Percentiles rank a stretch among this genome's conserved stretches.
Conservation (phyloP, 768 basidiomycete species). For the Naganishia randhawae region DNA sequence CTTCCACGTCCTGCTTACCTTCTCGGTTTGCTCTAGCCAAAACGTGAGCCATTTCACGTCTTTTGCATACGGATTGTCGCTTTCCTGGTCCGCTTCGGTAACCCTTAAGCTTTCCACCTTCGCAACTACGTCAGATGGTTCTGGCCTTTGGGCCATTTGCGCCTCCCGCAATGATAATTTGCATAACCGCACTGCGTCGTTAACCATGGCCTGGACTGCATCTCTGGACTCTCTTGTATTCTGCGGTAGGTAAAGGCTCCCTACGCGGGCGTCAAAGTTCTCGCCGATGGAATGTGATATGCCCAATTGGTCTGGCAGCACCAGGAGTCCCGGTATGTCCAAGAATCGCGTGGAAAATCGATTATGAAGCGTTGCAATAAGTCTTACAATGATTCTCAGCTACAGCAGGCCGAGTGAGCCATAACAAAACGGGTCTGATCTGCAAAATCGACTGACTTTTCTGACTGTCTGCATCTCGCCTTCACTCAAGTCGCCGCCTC, state of each 20-base stretch:
- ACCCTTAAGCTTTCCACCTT: slow-evolving; percentile 5
- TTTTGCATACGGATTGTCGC: neutral
- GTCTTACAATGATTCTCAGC: slow-evolving; percentile 17
- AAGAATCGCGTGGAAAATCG: slow-evolving; percentile 13
- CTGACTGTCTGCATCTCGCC: slow-evolving; percentile 25
- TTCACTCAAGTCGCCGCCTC: slow-evolving; percentile 17
- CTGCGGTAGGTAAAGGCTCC: slow-evolving; percentile 29
- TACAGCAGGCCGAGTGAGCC: no score
- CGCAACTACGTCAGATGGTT: neutral
- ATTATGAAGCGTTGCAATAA: slow-evolving; percentile 22
- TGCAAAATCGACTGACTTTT: slow-evolving; percentile 27
- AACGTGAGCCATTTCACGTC: slow-evolving; percentile 18
- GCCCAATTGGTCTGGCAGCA: slow-evolving; percentile 1
- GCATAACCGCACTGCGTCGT: slow-evolving; percentile 7
- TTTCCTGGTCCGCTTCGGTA: neutral
- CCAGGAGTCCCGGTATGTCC: neutral
- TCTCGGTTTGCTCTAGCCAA: slow-evolving; percentile 25
- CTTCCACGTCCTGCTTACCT: slow-evolving; percentile 12
- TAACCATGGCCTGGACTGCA: slow-evolving; percentile 10
- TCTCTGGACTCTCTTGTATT: neutral
- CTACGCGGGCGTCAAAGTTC: slow-evolving; percentile 23
- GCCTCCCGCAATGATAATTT: slow-evolving; percentile 4
- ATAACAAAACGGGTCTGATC: no score
- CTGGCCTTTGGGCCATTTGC: no score
- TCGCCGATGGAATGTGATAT: slow-evolving; percentile 20